A percentile compares a stretch with the other conserved stretches of the same genome.
Conservation (phyloP, 2,329 filamentous ascomycete species). For the Zasmidium cellare region DNA sequence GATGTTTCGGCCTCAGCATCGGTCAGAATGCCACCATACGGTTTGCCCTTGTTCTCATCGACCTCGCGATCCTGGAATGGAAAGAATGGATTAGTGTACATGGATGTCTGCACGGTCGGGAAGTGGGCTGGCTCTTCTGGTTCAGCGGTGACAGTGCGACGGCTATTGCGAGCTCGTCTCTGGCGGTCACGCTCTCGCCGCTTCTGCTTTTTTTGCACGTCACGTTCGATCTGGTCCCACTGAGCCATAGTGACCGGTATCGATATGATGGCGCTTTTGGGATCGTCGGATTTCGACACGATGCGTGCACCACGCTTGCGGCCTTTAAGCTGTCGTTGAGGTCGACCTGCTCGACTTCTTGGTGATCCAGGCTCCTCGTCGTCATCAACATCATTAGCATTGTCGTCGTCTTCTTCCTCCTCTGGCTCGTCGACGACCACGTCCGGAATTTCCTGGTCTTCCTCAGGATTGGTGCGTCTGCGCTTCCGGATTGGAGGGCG, state of each 20-base stretch:
- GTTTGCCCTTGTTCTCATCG: conserved; percentile 87
- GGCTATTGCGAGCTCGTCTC: conserved; percentile 45
- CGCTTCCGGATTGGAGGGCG: conserved; percentile 43
- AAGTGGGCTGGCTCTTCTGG: conserved; percentile 51
- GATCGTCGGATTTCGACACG: conserved; percentile 32
- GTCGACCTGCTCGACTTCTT: conserved; percentile 41
- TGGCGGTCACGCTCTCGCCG: conserved; percentile 46
- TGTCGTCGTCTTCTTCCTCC: conserved; percentile 19
- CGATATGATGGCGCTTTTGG: conserved; percentile 56
- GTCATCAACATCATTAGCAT: conserved; percentile 23
- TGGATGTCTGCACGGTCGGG: conserved; percentile 60
- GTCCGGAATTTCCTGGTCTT: conserved; percentile 32
- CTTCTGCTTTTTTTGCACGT: conserved; percentile 55
- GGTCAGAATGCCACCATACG: conserved; percentile 88
- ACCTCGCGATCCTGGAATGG: conserved; percentile 86
- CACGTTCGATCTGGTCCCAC: conserved; percentile 36
- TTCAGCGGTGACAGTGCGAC: conserved; percentile 38
- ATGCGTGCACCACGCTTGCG: conserved; percentile 38
- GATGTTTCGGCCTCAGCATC: conserved; percentile 90
- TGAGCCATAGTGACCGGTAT: conserved; percentile 36
- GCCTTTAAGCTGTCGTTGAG: conserved; percentile 58
- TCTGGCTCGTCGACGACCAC: conserved; percentile 24
- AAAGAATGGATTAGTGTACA: conserved; percentile 77
- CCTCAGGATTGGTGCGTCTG: conserved; percentile 35
- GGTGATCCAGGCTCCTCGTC: conserved; percentile 27